phyloP scores from a whole-genome alignment of 768 basidiomycete genomes.

The Lentinula aciculospora region DNA sequence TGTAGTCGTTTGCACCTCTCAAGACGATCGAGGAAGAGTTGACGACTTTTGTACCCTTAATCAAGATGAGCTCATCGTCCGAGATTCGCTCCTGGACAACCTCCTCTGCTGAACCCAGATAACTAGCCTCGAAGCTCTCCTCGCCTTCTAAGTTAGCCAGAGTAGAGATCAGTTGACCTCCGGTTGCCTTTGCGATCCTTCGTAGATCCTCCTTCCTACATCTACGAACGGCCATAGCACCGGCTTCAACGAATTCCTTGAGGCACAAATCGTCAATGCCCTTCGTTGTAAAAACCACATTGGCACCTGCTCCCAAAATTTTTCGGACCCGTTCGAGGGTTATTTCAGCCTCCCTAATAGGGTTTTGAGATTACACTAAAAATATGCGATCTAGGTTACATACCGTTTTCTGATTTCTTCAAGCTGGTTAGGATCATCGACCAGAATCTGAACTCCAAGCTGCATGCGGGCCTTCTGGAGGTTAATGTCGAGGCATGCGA shows the following conservation, averaged over 20 bases:
- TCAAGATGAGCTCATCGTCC: slow-evolving; percentile 95
- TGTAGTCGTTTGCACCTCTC: slow-evolving; percentile 97
- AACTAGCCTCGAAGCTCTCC: slow-evolving; percentile 91
- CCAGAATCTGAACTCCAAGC: slow-evolving; percentile 93
- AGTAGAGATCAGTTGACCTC: slow-evolving; percentile 87
- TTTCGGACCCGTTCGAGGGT: slow-evolving; percentile 94
- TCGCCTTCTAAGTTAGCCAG: slow-evolving; percentile 97
- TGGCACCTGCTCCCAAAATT: slow-evolving; percentile 92
- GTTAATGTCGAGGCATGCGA: slow-evolving; percentile 98
- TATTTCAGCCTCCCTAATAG: slow-evolving; percentile 84
- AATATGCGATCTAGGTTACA: slow-evolving; percentile 13
- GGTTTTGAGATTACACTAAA: not conserved
- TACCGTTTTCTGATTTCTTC: slow-evolving; percentile 94
- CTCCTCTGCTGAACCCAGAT: slow-evolving; percentile 90
- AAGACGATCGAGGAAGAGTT: slow-evolving; percentile 89
- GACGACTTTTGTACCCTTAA: slow-evolving; percentile 98
- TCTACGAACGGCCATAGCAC: slow-evolving; percentile 96
- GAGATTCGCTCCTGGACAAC: slow-evolving; percentile 95
- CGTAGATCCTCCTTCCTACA: slow-evolving; percentile 97
- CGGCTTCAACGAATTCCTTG: slow-evolving; percentile 98
- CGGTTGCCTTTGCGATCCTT: slow-evolving; percentile 95
- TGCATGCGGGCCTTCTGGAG: slow-evolving; percentile 96
- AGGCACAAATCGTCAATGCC: slow-evolving; percentile 97
- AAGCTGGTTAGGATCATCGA: slow-evolving; percentile 93
- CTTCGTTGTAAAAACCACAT: slow-evolving; percentile 95